Base-by-base conservation (phyloP, 2,329 filamentous ascomycete genomes). In the Polychaeton citri region DNA sequence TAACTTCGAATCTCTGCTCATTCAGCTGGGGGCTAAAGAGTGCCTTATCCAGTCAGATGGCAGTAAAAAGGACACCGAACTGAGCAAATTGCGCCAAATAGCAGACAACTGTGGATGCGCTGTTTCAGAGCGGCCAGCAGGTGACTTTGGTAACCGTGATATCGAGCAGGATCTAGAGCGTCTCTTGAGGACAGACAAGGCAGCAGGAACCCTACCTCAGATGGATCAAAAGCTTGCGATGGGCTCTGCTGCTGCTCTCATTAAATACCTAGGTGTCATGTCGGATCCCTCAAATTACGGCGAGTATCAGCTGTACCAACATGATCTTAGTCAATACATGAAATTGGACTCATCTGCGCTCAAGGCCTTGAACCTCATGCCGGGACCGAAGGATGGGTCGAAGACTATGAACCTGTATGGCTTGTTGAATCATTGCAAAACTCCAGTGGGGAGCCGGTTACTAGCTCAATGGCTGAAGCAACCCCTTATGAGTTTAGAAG, bases 341-440 rank as follows among this genome's bases (percentile, higher is more conserved):
- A 98, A 95, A 61, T 70, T 98, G 4, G 90, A 98, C 59, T 86
- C 92, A 1, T 85, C 90, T 1, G 90, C 90, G 0, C 66, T 98
- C 30, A 88, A 92, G 52, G 90, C 90, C 0, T 70, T 98, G 36
- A 98, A 98, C 51, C 71, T 98, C 24, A 96, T 98, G 87, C 92
- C 90, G 4, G 88, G 90, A 4, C 84, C 84, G 0, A 77, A 86
- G 45, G 90, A 98, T 53, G 90, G 90, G 2, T 74, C 85, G n/a
- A 96, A 95, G 65, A 92, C 76, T 1, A 98, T 98, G 90, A 96
- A 87, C 54, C 59, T 98, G 35, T 98, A 83, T 49, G 90, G 90
- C 1, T 65, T 98, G 13, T 68, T 98, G 30, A 96, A 98, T 51
- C 87, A 96, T 59, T 98, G 90, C 76, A 96, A 94, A 59, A 98